Percentiles rank a stretch among this genome's conserved stretches.
Conservation (phyloP, 1,139 yeast genomes). For the Arxiozyma bovina region DNA sequence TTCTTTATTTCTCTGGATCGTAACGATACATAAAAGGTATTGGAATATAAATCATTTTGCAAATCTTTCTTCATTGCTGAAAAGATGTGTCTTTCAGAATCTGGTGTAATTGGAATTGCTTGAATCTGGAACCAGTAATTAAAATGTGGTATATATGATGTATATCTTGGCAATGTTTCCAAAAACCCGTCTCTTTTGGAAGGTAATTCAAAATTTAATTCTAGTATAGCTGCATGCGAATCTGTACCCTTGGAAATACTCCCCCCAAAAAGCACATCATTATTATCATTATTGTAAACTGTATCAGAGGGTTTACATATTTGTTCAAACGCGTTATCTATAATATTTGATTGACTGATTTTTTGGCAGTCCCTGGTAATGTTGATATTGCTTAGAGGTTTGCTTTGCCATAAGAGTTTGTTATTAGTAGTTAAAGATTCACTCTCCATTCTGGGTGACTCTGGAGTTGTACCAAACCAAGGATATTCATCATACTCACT, state of each 20-base stretch:
- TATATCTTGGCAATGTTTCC: constrained; percentile 26
- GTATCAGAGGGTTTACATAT: constrained; percentile 11
- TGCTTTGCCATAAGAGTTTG: constrained; percentile 7
- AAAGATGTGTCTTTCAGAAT: constrained; percentile 44
- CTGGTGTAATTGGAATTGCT: constrained; percentile 37
- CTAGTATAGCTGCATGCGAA: constrained; percentile 21
- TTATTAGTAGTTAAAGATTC: background rate
- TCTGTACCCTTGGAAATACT: background rate
- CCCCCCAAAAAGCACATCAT: background rate
- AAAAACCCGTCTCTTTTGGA: constrained; percentile 5
- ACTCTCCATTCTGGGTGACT: constrained; percentile 10
- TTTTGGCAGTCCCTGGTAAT: constrained; percentile 23
- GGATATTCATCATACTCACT: constrained; percentile 30
- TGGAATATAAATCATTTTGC: constrained; percentile 21
- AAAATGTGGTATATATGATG: constrained; percentile 23
- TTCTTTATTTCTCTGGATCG: constrained; percentile 51
- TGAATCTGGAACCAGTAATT: constrained; percentile 33
- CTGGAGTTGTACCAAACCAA: constrained; percentile 25
- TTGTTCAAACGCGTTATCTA: constrained; percentile 21
- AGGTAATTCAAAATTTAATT: constrained; percentile 13
- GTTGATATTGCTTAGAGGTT: constrained; percentile 16
- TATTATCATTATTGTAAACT: constrained; percentile 5
- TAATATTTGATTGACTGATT: constrained; percentile 14
- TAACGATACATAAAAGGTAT: constrained; percentile 37
- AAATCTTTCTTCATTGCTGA: constrained; percentile 51